phyloP scores from a whole-genome alignment of 345 rosid genomes.

The Microthlaspi erraticum region DNA sequence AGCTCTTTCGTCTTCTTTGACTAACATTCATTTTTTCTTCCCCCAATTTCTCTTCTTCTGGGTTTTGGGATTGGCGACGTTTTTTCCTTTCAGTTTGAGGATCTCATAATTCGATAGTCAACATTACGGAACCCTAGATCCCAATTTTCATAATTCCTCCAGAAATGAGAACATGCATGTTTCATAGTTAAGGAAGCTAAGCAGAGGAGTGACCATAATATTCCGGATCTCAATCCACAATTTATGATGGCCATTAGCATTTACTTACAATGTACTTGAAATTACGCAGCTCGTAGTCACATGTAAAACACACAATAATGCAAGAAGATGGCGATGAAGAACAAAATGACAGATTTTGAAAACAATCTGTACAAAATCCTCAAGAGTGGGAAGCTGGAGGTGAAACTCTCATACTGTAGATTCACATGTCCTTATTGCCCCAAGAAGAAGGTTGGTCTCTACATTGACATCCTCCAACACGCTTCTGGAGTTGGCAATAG shows the following conservation, averaged over 20 bases:
- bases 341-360: constrained; percentile 51
- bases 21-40: neutral
- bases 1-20: neutral
- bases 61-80: constrained; percentile 3
- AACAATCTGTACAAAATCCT: constrained; percentile 66
- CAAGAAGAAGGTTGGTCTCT: constrained; percentile 68
- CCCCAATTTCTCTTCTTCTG: constrained; percentile 16
- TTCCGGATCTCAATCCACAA: constrained; percentile 10
- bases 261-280: constrained; percentile 26
- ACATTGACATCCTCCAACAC: constrained; percentile 85
- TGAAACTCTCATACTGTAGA: constrained; percentile 59
- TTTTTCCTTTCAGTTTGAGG: neutral
- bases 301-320: constrained; percentile 4
- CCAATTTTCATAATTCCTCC: neutral
- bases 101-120: constrained; percentile 9
- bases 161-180: constrained; percentile 24
- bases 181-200: neutral
- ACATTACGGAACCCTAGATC: constrained; percentile 17
- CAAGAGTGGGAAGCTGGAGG: constrained; percentile 68
- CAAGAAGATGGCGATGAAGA: constrained; percentile 8
- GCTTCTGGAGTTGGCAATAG: constrained; percentile 96
- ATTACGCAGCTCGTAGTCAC: neutral
- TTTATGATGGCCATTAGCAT: constrained; percentile 4
- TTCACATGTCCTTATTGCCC: constrained; percentile 86
- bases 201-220: neutral